These are phyloP conservation scores for Blastobotrys capitulatus DNA, from an alignment of 1,139 yeast species.

Conservation along the genomic window DNA sequence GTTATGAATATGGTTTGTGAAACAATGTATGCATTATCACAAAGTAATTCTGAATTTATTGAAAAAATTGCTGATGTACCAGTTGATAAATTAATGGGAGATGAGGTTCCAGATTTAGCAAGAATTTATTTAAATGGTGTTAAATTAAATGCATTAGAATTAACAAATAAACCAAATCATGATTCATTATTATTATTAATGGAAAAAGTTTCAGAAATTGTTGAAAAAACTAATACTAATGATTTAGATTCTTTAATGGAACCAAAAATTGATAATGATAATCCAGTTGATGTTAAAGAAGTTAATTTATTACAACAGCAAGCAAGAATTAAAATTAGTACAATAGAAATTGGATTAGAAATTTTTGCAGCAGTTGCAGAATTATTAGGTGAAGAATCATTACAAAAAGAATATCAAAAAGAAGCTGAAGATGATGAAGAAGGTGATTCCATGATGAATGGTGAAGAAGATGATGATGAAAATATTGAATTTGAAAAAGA, in stretches of 20 bases:
- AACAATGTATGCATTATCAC: conserved; percentile 23
- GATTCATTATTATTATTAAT: conserved; percentile 5
- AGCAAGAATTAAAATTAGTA: conserved; percentile 50
- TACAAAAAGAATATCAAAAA: conserved; percentile 6
- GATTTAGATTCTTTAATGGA: conserved; percentile 36
- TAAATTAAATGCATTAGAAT: conserved; percentile 23
- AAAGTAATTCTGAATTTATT: conserved; percentile 23
- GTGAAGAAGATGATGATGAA: conserved; percentile 11
- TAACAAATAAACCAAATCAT: conserved; percentile 11
- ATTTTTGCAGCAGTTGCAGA: conserved; percentile 8
- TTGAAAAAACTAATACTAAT: conserved; percentile 39
- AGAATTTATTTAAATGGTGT: conserved; percentile 26
- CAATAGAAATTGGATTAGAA: conserved; percentile 39
- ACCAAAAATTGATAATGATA: conserved; percentile 40
- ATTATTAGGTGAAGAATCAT: conserved; percentile 6
- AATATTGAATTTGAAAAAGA: conserved; percentile 11
- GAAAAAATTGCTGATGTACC: conserved; percentile 9
- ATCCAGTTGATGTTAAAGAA: conserved; percentile 36
- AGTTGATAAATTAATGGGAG: conserved; percentile 13
- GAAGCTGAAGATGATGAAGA: conserved; percentile 13
- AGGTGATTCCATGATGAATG: conserved; percentile 9
- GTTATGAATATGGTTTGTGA: conserved; percentile 18
- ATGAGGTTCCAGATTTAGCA: conserved; percentile 17
- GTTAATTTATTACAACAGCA: conserved; percentile 38
- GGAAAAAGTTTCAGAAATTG: conserved; percentile 12